Percentiles rank a stretch among this genome's conserved stretches.
These are phyloP conservation scores for Solidago caesia DNA, from an alignment of 129 eudicot genomes.

Conservation along the genomic window DNA sequence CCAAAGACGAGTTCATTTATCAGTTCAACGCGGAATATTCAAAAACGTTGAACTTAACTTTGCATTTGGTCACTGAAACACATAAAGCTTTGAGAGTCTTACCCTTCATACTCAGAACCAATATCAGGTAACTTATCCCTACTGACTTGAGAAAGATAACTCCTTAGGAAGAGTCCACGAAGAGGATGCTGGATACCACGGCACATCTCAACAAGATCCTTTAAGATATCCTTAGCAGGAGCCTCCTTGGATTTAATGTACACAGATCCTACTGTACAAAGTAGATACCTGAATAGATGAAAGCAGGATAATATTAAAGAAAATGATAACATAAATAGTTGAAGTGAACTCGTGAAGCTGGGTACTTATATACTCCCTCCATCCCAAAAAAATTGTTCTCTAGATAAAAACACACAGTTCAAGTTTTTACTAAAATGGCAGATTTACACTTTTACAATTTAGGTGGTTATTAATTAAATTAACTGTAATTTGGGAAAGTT, in stretches of 20 bases:
- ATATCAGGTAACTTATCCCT: constrained; percentile 91
- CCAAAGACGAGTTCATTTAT: not conserved
- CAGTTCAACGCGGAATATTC: constrained; percentile 11
- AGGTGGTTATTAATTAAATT: no score
- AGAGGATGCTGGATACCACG: constrained; percentile 96
- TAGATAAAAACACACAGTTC: no score
- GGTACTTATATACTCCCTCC: not conserved
- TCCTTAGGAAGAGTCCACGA: constrained; percentile 90
- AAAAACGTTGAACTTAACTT: constrained; percentile 10
- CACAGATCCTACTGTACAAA: constrained; percentile 94
- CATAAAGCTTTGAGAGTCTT: constrained; percentile 26
- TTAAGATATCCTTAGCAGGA: constrained; percentile 92
- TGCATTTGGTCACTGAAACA: constrained; percentile 11
- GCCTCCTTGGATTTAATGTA: constrained; percentile 93
- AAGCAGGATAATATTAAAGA: constrained; percentile 24
- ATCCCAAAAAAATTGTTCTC: no score
- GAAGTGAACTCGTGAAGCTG: constrained; percentile 14
- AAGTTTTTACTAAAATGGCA: no score
- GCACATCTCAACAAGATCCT: constrained; percentile 96
- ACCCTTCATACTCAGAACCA: constrained; percentile 98
- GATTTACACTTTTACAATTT: no score
- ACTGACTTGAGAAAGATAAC: constrained; percentile 93
- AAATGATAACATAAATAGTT: constrained; percentile 1
- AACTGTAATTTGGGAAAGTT: no score
- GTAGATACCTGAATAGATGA: constrained; percentile 66